Conservation (phyloP, 805 yeast genomes). For the Cyberlindnera xishuangbannaensis region DNA sequence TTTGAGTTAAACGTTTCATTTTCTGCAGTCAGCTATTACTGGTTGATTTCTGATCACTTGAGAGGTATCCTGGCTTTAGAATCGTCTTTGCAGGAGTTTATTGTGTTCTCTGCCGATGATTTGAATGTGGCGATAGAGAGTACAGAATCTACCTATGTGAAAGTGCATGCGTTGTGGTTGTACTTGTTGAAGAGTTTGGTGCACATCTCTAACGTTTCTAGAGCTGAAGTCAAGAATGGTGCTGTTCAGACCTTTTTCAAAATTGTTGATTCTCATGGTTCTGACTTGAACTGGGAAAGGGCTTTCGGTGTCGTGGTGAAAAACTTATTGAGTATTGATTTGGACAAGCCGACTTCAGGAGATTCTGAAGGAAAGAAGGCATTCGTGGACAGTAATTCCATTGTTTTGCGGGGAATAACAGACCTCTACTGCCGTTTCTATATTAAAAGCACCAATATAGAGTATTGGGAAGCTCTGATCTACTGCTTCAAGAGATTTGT, state of each 20-base stretch:
- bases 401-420: conserved; percentile 61
- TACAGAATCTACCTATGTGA: conserved; percentile 20
- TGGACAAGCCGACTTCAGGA: conserved; percentile 11
- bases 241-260: conserved; percentile 85
- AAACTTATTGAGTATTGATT: conserved; percentile 33
- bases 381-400: conserved; percentile 56
- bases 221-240: conserved; percentile 84
- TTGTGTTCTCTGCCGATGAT: conserved; percentile 19
- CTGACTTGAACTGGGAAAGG: conserved; percentile 58
- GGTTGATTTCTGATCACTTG: conserved; percentile 82
- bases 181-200: conserved; percentile 59
- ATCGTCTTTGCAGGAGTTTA: conserved; percentile 8
- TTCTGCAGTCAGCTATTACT: conserved; percentile 85
- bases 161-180: conserved; percentile 49
- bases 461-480: conserved; percentile 55
- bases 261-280: conserved; percentile 68
- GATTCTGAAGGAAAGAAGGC: conserved; percentile 31
- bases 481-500: conserved; percentile 40
- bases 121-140: conserved; percentile 24
- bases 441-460: conserved; percentile 26
- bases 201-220: conserved; percentile 52
- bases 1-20: conserved; percentile 82
- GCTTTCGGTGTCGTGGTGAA: conserved; percentile 59
- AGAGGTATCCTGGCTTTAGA: conserved; percentile 22
- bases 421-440: conserved; percentile 54